Conservation (phyloP, 331 rosid species). For the Malus hybrid region DNA sequence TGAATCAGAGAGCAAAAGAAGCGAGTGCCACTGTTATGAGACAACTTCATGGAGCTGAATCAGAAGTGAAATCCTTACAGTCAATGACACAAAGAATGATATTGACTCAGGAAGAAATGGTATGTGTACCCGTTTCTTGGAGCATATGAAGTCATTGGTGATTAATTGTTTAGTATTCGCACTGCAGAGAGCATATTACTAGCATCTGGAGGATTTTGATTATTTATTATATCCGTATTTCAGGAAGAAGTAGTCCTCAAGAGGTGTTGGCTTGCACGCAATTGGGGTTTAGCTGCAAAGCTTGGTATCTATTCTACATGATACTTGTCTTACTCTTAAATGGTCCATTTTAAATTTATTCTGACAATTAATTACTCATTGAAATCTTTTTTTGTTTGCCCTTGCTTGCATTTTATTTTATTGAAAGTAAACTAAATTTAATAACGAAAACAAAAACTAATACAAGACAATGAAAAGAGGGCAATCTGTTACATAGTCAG, state of each 20-base stretch:
- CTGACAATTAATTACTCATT: not conserved
- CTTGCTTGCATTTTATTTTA: not conserved
- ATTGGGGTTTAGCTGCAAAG: slow-evolving; percentile 94
- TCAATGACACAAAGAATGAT: slow-evolving; percentile 97
- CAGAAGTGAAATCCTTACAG: slow-evolving; percentile 79
- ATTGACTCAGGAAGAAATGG: slow-evolving; percentile 96
- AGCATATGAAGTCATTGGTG: slow-evolving; percentile 14
- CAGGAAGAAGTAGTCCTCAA: slow-evolving; percentile 99
- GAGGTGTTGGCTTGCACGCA: slow-evolving; percentile 99
- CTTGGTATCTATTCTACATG: slow-evolving; percentile 43
- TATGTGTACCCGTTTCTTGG: slow-evolving; percentile 23
- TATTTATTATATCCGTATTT: slow-evolving; percentile 14
- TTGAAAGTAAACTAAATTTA: not conserved
- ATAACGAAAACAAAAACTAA: not conserved
- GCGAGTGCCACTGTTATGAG: slow-evolving; percentile 41
- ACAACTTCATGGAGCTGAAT: slow-evolving; percentile 70
- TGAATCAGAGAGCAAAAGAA: slow-evolving; percentile 63
- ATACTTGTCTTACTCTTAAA: not conserved
- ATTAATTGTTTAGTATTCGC: slow-evolving; percentile 5
- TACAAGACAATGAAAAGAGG: not conserved
- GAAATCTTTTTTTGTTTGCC: not conserved
- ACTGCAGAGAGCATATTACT: not conserved
- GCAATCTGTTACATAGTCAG: not conserved
- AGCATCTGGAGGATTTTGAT: slow-evolving; percentile 19
- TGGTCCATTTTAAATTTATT: not conserved